Evolutionary conservation across 192 early-diverging fungal genomes (phyloP).

Genomic region (Jimgerdemannia lactiflua): DNA sequence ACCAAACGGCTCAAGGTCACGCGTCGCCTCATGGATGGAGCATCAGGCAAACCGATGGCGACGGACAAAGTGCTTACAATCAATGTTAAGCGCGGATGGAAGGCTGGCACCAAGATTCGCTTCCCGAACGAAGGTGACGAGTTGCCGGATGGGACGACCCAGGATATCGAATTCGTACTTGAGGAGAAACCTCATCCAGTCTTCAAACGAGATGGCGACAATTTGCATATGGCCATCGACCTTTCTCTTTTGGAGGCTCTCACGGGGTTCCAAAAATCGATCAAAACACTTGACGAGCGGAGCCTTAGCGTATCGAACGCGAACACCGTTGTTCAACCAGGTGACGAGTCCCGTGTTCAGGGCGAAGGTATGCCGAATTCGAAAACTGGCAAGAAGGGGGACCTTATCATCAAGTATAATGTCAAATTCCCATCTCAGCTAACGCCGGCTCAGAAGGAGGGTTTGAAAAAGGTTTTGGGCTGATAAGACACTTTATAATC

Average conservation of each 20-base stretch:
- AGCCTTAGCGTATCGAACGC: conserved; percentile 62
- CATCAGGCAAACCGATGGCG: conserved; percentile 37
- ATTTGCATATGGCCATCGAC: conserved; percentile 62
- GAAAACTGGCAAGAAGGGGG: conserved; percentile 83
- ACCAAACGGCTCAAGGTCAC: conserved; percentile 95
- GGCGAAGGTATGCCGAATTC: conserved; percentile 95
- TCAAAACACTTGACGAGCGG: conserved; percentile 78
- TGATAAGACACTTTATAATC: background rate
- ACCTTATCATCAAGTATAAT: conserved; percentile 77
- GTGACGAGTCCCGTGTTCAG: conserved; percentile 66
- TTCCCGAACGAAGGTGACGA: conserved; percentile 92
- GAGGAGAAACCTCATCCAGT: conserved; percentile 89
- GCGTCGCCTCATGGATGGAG: conserved; percentile 42
- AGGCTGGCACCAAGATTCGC: conserved; percentile 95
- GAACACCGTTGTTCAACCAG: conserved; percentile 63
- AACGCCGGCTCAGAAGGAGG: conserved; percentile 68
- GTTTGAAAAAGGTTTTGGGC: conserved; percentile 43
- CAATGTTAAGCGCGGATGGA: conserved; percentile 93
- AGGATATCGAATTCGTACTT: conserved; percentile 94
- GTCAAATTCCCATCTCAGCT: conserved; percentile 78
- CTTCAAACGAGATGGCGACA: conserved; percentile 88
- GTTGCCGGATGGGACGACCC: conserved; percentile 64
- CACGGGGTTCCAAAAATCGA: conserved; percentile 68
- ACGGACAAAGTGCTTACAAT: conserved; percentile 84
- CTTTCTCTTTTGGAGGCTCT: conserved; percentile 79